A percentile compares a stretch with the other conserved stretches of the same genome.
Evolutionary conservation across 2,329 filamentous ascomycete genomes (phyloP).

Genomic region (Cordyceps cateniannulata): DNA sequence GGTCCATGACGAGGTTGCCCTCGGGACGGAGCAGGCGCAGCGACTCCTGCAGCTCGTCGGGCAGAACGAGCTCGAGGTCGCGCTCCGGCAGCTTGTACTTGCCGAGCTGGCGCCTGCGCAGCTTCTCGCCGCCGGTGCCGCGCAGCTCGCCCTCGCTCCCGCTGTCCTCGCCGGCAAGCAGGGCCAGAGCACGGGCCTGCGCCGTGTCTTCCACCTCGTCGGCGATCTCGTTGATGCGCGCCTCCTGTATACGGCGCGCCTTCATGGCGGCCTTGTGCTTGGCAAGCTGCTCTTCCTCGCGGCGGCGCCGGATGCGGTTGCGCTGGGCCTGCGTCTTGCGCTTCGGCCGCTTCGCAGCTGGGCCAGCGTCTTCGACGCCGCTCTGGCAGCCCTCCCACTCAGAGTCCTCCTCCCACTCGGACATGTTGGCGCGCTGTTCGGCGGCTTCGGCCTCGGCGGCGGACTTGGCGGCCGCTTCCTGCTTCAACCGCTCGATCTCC

Average conservation of each 20-base stretch:
- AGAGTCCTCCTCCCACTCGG: constrained; percentile 78
- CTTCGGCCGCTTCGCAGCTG: constrained; percentile 61
- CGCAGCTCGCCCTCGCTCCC: constrained; percentile 52
- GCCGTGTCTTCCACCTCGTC: constrained; percentile 57
- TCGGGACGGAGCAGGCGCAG: constrained; percentile 82
- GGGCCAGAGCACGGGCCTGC: constrained; percentile 34
- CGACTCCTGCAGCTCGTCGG: constrained; percentile 78
- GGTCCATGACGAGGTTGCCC: constrained; percentile 88
- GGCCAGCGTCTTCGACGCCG: constrained; percentile 59
- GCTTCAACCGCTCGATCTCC: constrained; percentile 58
- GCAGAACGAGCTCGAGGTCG: constrained; percentile 71
- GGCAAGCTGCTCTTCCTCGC: constrained; percentile 72
- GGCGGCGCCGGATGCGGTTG: constrained; percentile 82
- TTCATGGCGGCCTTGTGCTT: constrained; percentile 73
- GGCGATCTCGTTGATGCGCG: constrained; percentile 56
- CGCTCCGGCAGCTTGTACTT: constrained; percentile 69
- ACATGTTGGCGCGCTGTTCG: constrained; percentile 57
- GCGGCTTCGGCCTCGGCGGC: constrained; percentile 70
- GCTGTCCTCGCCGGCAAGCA: constrained; percentile 31
- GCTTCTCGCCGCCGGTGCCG: constrained; percentile 30
- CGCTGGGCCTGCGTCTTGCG: constrained; percentile 81
- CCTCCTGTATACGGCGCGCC: constrained; percentile 63
- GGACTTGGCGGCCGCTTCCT: constrained; percentile 62
- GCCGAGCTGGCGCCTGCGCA: constrained; percentile 69
- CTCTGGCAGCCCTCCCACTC: constrained; percentile 89